Evolutionary conservation across 106 monocot species (phyloP), one percentile per base, ranked within the genome.

Genomic region (Acorus gramineus): DNA sequence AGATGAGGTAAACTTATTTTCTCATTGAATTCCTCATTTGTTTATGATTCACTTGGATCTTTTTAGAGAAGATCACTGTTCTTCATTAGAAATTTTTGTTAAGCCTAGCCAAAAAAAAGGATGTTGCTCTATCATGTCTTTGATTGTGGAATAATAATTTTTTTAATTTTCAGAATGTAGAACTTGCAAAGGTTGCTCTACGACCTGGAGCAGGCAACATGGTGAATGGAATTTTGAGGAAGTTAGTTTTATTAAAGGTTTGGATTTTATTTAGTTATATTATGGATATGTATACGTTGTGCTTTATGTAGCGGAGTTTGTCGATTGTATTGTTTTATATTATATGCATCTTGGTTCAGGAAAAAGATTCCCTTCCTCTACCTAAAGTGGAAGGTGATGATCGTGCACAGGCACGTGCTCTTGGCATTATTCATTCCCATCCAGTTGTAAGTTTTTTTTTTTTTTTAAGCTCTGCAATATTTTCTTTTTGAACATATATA

Each of bases 161-260:
- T 28, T 28, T 28, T 28, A 59, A 76, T 59, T 74, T 79, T 53
- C 59, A 98, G 98, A 98, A 92, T 77, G 98, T 98, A 75, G 80
- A 63, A 70, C 92, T 98, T 71, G 88, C 98, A 61, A 98, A 98
- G 76, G 65, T 74, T 65, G 82, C 88, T 77, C 61, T 98, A 59
- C 85, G 98, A 64, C 81, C 91, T 80, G 98, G 98, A 66, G 98
- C 98, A 61, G 98, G 98, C 60, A 98, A 92, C 66, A 62, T 98
- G 75, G 98, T 98, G 42, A 98, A 98, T 83, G 98, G 81, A 60
- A 79, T 98, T 60, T 58, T 98, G 68, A 77, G 91, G 47, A 98
- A 81, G 53, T 78, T 98, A 50, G 65, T 88, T 76, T 69, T 52
- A 60, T 61, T 81, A 46, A 81, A 88, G 91, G 98, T 98, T 64